Evolutionary conservation across 176 grass and related monocot genomes (phyloP).

Genomic region (Oryza brachyantha): DNA sequence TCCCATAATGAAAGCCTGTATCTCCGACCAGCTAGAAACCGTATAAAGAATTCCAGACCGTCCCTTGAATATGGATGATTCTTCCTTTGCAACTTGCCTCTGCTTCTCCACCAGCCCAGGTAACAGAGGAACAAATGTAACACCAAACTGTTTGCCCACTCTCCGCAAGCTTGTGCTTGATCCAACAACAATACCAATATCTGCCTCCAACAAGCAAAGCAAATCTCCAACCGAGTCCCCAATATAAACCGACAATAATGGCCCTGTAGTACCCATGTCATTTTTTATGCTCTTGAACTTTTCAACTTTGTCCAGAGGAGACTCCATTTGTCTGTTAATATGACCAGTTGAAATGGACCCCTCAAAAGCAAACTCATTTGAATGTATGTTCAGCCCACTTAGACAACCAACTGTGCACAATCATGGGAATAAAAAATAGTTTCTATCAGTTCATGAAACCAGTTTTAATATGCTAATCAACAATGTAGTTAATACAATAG

Average conservation of each 20-base stretch:
- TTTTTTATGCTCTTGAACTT: conserved; percentile 66
- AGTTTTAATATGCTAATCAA: neutral
- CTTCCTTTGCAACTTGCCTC: conserved; percentile 47
- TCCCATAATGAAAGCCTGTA: conserved; percentile 87
- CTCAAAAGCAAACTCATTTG: conserved; percentile 87
- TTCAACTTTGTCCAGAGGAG: conserved; percentile 73
- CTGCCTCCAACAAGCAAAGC: conserved; percentile 88
- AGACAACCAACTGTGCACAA: conserved; percentile 73
- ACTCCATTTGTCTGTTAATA: conserved; percentile 77
- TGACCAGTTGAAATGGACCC: conserved; percentile 82
- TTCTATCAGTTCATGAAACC: neutral
- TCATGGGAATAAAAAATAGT: conserved; percentile 12
- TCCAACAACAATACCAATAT: conserved; percentile 93
- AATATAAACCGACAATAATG: conserved; percentile 68
- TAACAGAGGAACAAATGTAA: conserved; percentile 70
- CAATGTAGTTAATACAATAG: neutral
- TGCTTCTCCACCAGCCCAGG: conserved; percentile 75
- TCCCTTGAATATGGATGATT: conserved; percentile 43
- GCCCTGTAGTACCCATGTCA: neutral
- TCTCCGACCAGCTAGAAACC: conserved; percentile 88
- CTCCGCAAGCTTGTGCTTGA: conserved; percentile 76
- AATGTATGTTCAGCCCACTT: conserved; percentile 76
- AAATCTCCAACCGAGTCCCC: conserved; percentile 93
- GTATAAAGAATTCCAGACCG: conserved; percentile 86
- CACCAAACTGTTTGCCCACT: conserved; percentile 81